These are phyloP conservation scores for Exserohilum rostratum DNA, from an alignment of 2,329 filamentous ascomycete genomes.

Conservation along the genomic window DNA sequence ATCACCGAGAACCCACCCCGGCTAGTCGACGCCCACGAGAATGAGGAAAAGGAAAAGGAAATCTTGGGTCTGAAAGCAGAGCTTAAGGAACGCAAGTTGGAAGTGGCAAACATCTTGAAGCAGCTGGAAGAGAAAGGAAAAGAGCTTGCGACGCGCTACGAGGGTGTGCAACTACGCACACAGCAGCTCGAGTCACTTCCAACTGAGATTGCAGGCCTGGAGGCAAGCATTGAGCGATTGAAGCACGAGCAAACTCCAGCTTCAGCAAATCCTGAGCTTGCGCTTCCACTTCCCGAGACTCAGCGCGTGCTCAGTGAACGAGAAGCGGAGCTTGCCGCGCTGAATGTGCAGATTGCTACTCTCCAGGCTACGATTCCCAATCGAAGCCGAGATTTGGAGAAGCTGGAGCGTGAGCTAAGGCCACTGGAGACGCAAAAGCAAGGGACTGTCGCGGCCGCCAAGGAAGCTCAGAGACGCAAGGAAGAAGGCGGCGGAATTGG, in stretches of 20 bases:
- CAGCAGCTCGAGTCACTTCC: constrained; percentile 59
- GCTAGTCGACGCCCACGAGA: constrained; percentile 82
- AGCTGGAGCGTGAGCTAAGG: constrained; percentile 69
- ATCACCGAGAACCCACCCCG: constrained; percentile 90
- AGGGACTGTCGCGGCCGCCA: constrained; percentile 69
- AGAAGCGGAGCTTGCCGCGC: constrained; percentile 49
- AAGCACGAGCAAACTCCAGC: constrained; percentile 46
- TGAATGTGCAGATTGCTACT: constrained; percentile 53
- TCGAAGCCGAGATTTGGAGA: constrained; percentile 70
- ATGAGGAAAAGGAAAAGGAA: constrained; percentile 62
- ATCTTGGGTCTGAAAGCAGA: constrained; percentile 72
- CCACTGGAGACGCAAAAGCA: constrained; percentile 71
- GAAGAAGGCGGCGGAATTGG: constrained; percentile 68
- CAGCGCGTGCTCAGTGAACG: constrained; percentile 47
- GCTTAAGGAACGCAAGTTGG: constrained; percentile 79
- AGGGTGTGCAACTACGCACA: constrained; percentile 60
- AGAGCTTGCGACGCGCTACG: constrained; percentile 64
- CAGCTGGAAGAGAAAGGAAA: constrained; percentile 71
- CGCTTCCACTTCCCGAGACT: constrained; percentile 54
- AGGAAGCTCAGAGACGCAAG: constrained; percentile 71
- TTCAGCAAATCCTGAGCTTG: constrained; percentile 49
- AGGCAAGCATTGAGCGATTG: constrained; percentile 57
- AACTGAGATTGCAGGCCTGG: constrained; percentile 58
- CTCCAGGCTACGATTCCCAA: constrained; percentile 67
- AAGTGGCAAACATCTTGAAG: constrained; percentile 74